phyloP scores from a whole-genome alignment of 2,329 filamentous ascomycete genomes.

The Lachnellula arida region DNA sequence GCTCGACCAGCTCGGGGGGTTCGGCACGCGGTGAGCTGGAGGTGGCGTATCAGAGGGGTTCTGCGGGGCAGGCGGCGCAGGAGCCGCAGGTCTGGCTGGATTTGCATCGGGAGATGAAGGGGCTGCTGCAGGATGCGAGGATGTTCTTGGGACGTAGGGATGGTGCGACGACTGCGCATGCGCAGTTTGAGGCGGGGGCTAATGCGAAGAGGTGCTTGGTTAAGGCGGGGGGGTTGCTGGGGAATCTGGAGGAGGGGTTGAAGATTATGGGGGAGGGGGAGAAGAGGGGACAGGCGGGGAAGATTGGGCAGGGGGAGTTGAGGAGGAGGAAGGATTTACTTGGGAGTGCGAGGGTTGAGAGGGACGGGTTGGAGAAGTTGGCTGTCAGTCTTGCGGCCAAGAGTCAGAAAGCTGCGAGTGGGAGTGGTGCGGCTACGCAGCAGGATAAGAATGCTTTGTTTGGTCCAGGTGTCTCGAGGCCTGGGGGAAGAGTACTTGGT shows the following conservation, averaged over 20 bases:
- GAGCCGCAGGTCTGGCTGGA: conserved; percentile 63
- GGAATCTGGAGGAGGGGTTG: conserved; percentile 62
- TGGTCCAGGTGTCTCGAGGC: conserved; percentile 34
- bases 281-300: conserved; percentile 23
- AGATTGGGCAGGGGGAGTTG: conserved; percentile 69
- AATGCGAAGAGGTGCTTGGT: conserved; percentile 72
- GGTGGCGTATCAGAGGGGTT: conserved; percentile 24
- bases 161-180: conserved; percentile 46
- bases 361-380: conserved; percentile 70
- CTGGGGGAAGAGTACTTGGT: conserved; percentile 63
- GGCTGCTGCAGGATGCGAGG: conserved; percentile 61
- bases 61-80: conserved; percentile 20
- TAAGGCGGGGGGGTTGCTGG: conserved; percentile 60
- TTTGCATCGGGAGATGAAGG: conserved; percentile 68
- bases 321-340: conserved; percentile 67
- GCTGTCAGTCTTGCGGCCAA: conserved; percentile 54
- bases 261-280: conserved; percentile 49
- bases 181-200: conserved; percentile 61
- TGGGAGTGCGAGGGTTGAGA: conserved; percentile 64
- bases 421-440: conserved; percentile 27
- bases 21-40: conserved; percentile 27
- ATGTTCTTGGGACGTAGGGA: conserved; percentile 65
- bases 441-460: conserved; percentile 45
- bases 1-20: conserved; percentile 36
- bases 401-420: conserved; percentile 29